phyloP scores from a whole-genome alignment of 148 eudicot species.

The Rhododendron vialii region DNA sequence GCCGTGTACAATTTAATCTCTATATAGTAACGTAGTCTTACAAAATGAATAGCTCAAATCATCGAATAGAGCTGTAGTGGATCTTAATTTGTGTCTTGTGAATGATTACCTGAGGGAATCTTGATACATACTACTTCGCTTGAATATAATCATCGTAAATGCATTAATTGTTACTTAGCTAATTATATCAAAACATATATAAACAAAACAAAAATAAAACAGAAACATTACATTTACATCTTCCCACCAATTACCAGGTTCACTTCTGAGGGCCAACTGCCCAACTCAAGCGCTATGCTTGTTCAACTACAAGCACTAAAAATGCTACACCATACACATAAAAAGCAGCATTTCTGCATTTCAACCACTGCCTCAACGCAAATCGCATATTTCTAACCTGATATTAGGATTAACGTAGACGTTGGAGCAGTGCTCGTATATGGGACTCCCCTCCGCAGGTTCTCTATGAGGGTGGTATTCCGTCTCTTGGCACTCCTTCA shows the following conservation, averaged over 20 bases:
- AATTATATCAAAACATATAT: no score
- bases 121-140: no score
- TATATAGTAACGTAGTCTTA: no score
- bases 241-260: not conserved
- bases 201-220: no score
- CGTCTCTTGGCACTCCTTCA: constrained; percentile 50
- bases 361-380: constrained; percentile 29
- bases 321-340: not conserved
- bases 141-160: no score
- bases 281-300: not conserved
- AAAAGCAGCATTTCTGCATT: not conserved
- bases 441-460: constrained; percentile 44
- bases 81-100: no score
- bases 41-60: no score
- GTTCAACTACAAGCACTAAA: not conserved
- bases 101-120: no score
- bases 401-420: constrained; percentile 57
- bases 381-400: constrained; percentile 60
- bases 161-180: no score
- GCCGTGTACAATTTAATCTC: no score
- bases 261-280: not conserved
- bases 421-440: constrained; percentile 69
- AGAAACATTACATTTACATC: not conserved
- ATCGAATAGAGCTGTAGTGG: no score
- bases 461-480: constrained; percentile 66